Percentiles rank a stretch among this genome's conserved stretches.
phyloP scores from a whole-genome alignment of 176 grass and related monocot species.

The Oryza meyeriana region DNA sequence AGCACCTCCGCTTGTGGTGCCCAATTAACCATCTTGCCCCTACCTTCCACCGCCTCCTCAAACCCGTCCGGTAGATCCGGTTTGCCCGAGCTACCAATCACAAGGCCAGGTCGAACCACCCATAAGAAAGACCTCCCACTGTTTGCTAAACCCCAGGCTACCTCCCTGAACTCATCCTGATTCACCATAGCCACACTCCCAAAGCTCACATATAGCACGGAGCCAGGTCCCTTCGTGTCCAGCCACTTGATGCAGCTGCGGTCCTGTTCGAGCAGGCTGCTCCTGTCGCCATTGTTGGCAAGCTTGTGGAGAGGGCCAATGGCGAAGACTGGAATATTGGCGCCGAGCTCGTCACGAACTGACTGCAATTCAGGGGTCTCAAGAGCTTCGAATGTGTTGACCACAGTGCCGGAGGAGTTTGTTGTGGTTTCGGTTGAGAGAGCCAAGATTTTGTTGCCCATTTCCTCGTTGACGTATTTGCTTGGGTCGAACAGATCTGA shows the following conservation, averaged over 20 bases:
- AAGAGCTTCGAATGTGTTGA: conserved; percentile 34
- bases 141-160: conserved; percentile 9
- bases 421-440: not conserved
- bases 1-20: conserved; percentile 41
- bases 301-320: conserved; percentile 38
- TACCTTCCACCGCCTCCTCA: not conserved
- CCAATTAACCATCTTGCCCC: conserved; percentile 29
- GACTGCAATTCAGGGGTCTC: conserved; percentile 8
- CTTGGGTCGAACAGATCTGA: conserved; percentile 22
- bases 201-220: conserved; percentile 45
- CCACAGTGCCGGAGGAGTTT: not conserved
- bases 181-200: conserved; percentile 8
- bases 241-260: conserved; percentile 33
- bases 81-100: not conserved
- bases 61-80: not conserved
- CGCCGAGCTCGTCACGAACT: not conserved
- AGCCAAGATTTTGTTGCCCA: not conserved
- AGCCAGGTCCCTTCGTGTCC: not conserved
- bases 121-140: conserved; percentile 19
- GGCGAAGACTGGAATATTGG: not conserved
- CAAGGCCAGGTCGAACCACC: conserved; percentile 10
- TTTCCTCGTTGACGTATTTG: not conserved
- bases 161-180: not conserved
- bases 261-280: conserved; percentile 14
- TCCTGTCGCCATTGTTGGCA: not conserved